These are phyloP conservation scores for Rhipidocladum racemiflorum DNA, from an alignment of 176 grass and related monocot species.

Conservation along the genomic window DNA sequence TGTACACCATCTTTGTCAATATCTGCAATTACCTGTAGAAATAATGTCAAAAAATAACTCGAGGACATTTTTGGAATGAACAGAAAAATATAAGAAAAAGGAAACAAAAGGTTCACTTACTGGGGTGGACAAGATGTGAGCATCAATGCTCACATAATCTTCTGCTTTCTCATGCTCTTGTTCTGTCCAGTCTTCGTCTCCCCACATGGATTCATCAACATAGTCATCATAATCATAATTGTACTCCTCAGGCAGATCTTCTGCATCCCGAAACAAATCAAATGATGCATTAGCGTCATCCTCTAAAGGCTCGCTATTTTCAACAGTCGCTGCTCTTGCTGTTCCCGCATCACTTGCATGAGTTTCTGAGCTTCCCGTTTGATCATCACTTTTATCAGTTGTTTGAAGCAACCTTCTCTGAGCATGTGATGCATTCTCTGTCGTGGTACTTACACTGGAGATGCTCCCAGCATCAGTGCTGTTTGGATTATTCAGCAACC, in stretches of 20 bases:
- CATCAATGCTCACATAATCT: constrained; percentile 85
- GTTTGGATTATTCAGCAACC: constrained; percentile 28
- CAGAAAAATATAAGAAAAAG: constrained; percentile 21
- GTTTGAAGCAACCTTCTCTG: constrained; percentile 81
- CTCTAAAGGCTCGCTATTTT: constrained; percentile 72
- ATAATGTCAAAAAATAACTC: constrained; percentile 32
- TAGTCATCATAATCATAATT: constrained; percentile 60
- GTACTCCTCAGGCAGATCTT: constrained; percentile 48
- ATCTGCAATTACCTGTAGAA: constrained; percentile 86
- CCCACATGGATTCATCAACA: constrained; percentile 56
- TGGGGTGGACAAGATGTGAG: constrained; percentile 84
- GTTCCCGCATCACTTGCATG: constrained; percentile 20
- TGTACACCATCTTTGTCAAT: constrained; percentile 88
- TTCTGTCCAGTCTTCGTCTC: constrained; percentile 94
- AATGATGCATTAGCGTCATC: constrained; percentile 83
- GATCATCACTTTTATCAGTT: constrained; percentile 41
- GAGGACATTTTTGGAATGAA: constrained; percentile 11
- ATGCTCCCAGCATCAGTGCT: constrained; percentile 25
- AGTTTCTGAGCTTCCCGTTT: constrained; percentile 48
- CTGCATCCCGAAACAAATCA: constrained; percentile 63
- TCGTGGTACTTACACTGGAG: constrained; percentile 26
- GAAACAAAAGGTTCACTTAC: constrained; percentile 47
- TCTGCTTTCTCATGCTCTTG: constrained; percentile 64
- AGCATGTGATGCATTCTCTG: constrained; percentile 48
- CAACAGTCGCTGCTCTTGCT: constrained; percentile 43